A percentile compares a stretch with the other conserved stretches of the same genome.
phyloP scores from a whole-genome alignment of 169 alveolate genomes.

The Plasmodium reichenowi region DNA sequence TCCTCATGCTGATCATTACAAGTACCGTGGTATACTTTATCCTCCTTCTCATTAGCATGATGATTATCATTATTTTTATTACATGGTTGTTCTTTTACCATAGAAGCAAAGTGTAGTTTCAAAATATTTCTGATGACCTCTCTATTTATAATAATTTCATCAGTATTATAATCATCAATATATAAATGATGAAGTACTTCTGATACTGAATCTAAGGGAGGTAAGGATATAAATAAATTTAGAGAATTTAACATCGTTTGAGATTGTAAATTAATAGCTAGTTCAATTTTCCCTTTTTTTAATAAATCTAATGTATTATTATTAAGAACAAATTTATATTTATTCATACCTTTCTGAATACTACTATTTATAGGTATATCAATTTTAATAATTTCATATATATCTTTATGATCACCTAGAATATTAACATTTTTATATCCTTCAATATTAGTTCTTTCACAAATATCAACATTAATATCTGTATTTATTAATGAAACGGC shows the following conservation, averaged over 20 bases:
- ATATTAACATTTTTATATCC: background rate
- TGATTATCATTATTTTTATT: background rate
- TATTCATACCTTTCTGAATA: constrained; percentile 19
- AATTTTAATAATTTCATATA: constrained; percentile 27
- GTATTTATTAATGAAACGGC: constrained; percentile 65
- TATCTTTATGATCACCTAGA: background rate
- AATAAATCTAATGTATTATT: constrained; percentile 30
- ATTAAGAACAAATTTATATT: constrained; percentile 47
- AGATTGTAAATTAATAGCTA: constrained; percentile 13
- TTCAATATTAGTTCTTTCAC: constrained; percentile 9
- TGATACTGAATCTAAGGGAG: constrained; percentile 51
- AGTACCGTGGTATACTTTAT: too few species aligned
- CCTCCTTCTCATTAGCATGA: background rate
- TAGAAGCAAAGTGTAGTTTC: constrained; percentile 28
- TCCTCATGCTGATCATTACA: too few species aligned
- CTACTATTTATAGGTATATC: constrained; percentile 10
- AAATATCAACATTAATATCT: constrained; percentile 61
- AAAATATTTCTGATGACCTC: constrained; percentile 25
- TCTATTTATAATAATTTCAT: constrained; percentile 33
- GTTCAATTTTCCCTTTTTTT: constrained; percentile 28
- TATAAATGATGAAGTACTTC: constrained; percentile 39
- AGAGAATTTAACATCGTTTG: background rate
- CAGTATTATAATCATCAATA: constrained; percentile 25
- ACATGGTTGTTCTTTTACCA: background rate
- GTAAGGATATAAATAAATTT: constrained; percentile 34